A percentile compares a stretch with the other conserved stretches of the same genome.
phyloP scores from a whole-genome alignment of 2,329 filamentous ascomycete species.

The Fusarium sp. region DNA sequence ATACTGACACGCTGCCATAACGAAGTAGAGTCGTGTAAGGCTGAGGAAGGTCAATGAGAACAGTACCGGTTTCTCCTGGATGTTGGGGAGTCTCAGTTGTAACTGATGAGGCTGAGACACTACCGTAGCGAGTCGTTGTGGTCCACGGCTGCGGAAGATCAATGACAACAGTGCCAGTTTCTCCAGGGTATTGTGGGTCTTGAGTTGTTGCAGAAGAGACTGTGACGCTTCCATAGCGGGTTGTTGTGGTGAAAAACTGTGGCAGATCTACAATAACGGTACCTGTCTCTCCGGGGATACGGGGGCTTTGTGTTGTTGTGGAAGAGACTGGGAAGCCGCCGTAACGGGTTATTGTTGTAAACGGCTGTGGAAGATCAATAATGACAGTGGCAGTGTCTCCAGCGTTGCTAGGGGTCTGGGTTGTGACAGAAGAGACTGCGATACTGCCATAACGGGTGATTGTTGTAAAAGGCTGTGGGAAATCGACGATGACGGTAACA shows the following conservation, averaged over 20 bases:
- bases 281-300: not conserved
- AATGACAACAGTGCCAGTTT: not conserved
- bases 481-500: not conserved
- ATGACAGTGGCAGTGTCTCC: not conserved
- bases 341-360: not conserved
- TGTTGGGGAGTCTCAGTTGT: not conserved
- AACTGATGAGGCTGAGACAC: not conserved
- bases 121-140: not conserved
- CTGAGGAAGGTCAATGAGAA: not conserved
- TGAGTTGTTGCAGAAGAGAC: not conserved
- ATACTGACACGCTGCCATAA: not conserved
- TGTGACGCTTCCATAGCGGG: not conserved
- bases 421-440: not conserved
- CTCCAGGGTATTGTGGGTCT: not conserved
- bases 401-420: not conserved
- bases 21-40: not conserved
- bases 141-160: constrained; percentile 8
- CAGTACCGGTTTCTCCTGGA: not conserved
- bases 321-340: not conserved
- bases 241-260: not conserved
- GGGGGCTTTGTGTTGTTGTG: not conserved
- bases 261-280: not conserved
- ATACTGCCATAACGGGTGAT: not conserved
- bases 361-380: not conserved
- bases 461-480: not conserved